phyloP scores from a whole-genome alignment of 1,139 yeast species.

The Sugiyamaella sp. region DNA sequence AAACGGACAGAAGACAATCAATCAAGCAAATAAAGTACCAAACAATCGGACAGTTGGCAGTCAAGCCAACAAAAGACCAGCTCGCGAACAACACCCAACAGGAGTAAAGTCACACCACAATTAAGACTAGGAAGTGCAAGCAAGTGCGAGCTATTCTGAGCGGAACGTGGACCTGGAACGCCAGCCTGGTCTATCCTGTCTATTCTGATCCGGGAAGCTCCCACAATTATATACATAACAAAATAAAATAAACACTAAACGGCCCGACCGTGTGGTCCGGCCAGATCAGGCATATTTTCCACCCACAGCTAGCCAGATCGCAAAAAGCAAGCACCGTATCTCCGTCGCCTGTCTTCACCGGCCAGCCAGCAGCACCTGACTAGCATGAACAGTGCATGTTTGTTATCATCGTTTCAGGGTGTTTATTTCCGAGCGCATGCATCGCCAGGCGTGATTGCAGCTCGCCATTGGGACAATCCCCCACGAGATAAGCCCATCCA shows the following conservation, averaged over 20 bases:
- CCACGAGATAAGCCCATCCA: background rate
- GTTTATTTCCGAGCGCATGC: background rate
- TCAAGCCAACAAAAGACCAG: too few species aligned
- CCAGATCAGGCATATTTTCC: slow-evolving; percentile 1
- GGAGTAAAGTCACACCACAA: too few species aligned
- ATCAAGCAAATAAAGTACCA: too few species aligned
- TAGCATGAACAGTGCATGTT: background rate
- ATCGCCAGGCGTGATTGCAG: background rate
- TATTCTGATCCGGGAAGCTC: background rate
- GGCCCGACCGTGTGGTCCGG: background rate
- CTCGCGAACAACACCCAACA: too few species aligned
- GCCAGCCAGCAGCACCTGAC: background rate
- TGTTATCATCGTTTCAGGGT: background rate
- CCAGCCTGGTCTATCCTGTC: too few species aligned
- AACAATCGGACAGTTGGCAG: too few species aligned
- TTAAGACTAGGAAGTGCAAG: too few species aligned
- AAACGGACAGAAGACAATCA: too few species aligned
- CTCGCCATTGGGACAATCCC: background rate
- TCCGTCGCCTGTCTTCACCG: too few species aligned
- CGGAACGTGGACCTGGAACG: too few species aligned
- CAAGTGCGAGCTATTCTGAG: too few species aligned
- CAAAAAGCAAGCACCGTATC: background rate
- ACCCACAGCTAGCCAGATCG: too few species aligned
- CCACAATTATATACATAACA: background rate
- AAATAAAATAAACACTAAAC: background rate